phyloP scores from a whole-genome alignment of 2,329 filamentous ascomycete species.

The Teratosphaeriaceae sp. region DNA sequence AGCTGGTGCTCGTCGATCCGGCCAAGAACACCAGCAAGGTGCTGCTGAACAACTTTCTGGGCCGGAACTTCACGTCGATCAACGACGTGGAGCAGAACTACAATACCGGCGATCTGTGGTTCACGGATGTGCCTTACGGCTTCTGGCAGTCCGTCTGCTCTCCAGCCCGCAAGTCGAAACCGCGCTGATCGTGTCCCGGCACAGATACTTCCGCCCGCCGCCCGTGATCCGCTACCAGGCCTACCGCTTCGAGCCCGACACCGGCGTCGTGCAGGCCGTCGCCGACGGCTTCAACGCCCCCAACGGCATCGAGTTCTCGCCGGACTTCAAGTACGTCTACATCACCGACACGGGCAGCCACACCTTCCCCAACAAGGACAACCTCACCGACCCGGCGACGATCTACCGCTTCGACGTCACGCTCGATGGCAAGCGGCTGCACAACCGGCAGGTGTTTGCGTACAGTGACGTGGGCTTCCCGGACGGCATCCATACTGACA shows the following conservation, averaged over 20 bases:
- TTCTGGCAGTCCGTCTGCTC: constrained; percentile 5
- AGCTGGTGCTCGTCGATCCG: constrained; percentile 24
- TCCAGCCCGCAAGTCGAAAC: neutral
- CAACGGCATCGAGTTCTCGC: constrained; percentile 54
- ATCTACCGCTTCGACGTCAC: constrained; percentile 39
- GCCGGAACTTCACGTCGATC: constrained; percentile 55
- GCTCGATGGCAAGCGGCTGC: constrained; percentile 27
- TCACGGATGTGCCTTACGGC: constrained; percentile 46
- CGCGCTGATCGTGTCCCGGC: constrained; percentile 7
- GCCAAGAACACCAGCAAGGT: constrained; percentile 20
- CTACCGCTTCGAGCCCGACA: constrained; percentile 49
- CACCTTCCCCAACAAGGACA: constrained; percentile 21
- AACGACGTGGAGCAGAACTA: constrained; percentile 53
- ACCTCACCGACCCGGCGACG: constrained; percentile 34
- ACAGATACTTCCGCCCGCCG: constrained; percentile 40
- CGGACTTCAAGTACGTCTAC: constrained; percentile 47
- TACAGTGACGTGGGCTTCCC: constrained; percentile 48
- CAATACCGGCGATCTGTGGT: constrained; percentile 51
- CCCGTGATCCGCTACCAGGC: constrained; percentile 52
- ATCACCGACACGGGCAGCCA: constrained; percentile 49
- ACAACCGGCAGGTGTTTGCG: constrained; percentile 46
- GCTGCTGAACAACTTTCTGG: constrained; percentile 54
- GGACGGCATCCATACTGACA: constrained; percentile 52
- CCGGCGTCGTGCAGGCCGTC: constrained; percentile 48
- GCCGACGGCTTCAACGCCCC: constrained; percentile 52